Conservation (phyloP, 139 green algal species). For the Trebouxia sp. region DNA sequence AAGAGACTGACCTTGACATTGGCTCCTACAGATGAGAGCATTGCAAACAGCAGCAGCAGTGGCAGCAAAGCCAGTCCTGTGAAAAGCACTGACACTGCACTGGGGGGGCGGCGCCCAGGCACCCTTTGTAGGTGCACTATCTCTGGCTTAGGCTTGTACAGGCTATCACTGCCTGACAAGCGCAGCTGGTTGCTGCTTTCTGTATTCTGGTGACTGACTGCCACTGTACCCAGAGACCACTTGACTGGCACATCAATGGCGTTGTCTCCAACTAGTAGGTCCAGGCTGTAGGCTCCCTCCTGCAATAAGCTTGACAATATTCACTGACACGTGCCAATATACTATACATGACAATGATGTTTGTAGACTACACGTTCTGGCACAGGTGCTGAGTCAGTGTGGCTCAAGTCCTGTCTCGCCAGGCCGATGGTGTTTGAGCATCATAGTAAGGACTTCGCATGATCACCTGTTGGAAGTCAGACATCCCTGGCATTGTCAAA, state of each 20-base stretch:
- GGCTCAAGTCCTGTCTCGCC: too few relatives aligned
- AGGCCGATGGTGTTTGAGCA: too few relatives aligned
- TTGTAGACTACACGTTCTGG: too few relatives aligned
- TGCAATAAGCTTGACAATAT: background rate
- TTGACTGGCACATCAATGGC: background rate
- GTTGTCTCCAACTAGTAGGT: conserved; percentile 15
- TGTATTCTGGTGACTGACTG: background rate
- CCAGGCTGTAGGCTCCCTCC: conserved; percentile 16
- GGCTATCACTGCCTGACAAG: background rate
- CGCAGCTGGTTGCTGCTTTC: background rate
- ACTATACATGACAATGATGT: too few relatives aligned
- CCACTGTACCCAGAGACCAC: background rate
- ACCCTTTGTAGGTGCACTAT: background rate
- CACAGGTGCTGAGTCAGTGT: too few relatives aligned
- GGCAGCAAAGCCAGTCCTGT: background rate
- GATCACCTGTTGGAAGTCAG: too few relatives aligned
- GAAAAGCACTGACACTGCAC: conserved; percentile 4
- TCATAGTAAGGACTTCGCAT: too few relatives aligned
- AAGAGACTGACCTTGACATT: conserved; percentile 15
- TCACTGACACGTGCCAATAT: background rate
- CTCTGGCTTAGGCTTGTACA: background rate
- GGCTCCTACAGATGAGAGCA: background rate
- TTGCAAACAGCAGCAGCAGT: background rate
- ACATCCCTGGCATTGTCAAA: too few relatives aligned
- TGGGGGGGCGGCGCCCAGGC: background rate